Evolutionary conservation across 2,329 filamentous ascomycete species (phyloP).

Genomic region (Aspergillus sp.): DNA sequence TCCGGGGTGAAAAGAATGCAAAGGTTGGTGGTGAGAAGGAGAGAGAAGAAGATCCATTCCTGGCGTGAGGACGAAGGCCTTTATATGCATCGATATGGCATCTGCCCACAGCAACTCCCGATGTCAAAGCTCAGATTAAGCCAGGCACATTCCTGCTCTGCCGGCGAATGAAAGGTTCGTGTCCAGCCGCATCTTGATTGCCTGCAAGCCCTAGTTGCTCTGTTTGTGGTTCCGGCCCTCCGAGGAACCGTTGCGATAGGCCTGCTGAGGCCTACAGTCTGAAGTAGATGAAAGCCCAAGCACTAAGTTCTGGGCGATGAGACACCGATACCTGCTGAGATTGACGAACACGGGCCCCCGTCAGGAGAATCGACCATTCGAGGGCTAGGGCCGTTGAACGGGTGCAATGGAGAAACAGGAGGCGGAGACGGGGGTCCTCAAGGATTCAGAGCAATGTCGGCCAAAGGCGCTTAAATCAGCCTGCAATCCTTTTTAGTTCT

Average conservation of each 20-base stretch:
- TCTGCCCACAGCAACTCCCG: neutral
- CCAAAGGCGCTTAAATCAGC: constrained; percentile 5
- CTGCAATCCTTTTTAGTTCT: constrained; percentile 23
- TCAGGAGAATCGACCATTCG: constrained; percentile 16
- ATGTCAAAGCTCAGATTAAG: constrained; percentile 13
- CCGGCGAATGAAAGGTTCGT: constrained; percentile 17
- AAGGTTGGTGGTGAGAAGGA: constrained; percentile 25
- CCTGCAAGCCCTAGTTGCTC: constrained; percentile 15
- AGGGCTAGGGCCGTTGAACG: constrained; percentile 14
- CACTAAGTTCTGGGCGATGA: constrained; percentile 12
- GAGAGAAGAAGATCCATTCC: constrained; percentile 5
- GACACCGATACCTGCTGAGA: constrained; percentile 6
- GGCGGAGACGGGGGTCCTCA: constrained; percentile 3
- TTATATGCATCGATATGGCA: constrained; percentile 16
- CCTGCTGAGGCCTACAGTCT: constrained; percentile 19
- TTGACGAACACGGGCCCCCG: constrained; percentile 6
- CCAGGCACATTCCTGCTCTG: constrained; percentile 7
- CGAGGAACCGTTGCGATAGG: constrained; percentile 25
- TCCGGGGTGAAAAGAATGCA: constrained; percentile 30
- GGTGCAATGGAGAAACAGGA: constrained; percentile 10
- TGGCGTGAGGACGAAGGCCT: constrained; percentile 5
- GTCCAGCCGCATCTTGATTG: constrained; percentile 21
- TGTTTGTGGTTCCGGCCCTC: constrained; percentile 18
- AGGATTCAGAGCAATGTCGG: neutral
- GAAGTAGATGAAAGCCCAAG: constrained; percentile 29